A percentile compares a stretch with the other conserved stretches of the same genome.
These are phyloP conservation scores for Aspergillus fumigatiaffinis DNA, from an alignment of 2,329 filamentous ascomycete genomes.

Conservation along the genomic window DNA sequence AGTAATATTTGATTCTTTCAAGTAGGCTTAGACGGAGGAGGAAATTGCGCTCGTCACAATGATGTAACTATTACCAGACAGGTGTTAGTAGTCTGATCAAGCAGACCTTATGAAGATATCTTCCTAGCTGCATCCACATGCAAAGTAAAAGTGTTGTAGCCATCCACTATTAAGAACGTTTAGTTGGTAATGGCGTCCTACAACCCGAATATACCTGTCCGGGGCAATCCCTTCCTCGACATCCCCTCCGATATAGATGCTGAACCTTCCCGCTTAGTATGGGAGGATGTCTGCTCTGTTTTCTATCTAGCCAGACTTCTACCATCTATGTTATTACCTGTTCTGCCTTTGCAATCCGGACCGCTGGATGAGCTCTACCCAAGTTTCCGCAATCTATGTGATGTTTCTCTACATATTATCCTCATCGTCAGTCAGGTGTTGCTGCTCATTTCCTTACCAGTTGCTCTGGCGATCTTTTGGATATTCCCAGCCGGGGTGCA, in stretches of 20 bases:
- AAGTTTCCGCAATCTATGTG: background rate
- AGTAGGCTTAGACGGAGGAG: background rate
- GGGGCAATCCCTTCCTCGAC: constrained; percentile 2
- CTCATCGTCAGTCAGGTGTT: background rate
- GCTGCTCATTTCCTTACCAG: background rate
- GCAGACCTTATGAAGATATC: background rate
- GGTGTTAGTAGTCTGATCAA: background rate
- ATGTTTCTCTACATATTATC: background rate
- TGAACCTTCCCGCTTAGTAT: background rate
- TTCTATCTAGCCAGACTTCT: background rate
- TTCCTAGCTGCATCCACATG: background rate
- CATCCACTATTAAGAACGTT: background rate
- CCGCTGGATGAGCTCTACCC: constrained; percentile 2
- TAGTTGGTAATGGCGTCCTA: background rate
- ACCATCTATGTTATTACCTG: background rate
- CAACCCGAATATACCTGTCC: background rate
- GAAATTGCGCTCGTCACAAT: background rate
- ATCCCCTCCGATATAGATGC: constrained; percentile 4
- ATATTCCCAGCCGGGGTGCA: background rate
- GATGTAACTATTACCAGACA: background rate
- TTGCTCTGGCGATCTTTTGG: background rate
- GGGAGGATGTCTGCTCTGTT: constrained; percentile 1
- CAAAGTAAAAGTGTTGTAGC: background rate
- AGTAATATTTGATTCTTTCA: constrained; percentile 1
- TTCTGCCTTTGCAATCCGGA: background rate